Percentiles rank a stretch among this genome's conserved stretches.
phyloP scores from a whole-genome alignment of 2,329 filamentous ascomycete species.

The Calonectria ilicicola region DNA sequence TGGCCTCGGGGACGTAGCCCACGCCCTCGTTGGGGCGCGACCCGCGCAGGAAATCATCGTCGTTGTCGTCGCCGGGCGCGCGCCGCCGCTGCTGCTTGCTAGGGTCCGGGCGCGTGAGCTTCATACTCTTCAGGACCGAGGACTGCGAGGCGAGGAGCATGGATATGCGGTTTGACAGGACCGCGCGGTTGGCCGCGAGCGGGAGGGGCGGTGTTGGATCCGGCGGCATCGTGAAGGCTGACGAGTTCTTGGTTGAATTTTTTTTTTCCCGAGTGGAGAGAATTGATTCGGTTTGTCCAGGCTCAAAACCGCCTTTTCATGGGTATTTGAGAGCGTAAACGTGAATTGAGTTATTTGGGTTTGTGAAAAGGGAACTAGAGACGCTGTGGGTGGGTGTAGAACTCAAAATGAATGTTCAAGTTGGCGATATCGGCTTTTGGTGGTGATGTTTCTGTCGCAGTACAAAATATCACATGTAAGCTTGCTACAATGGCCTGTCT shows the following conservation, averaged over 20 bases:
- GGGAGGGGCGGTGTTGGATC: slow-evolving; percentile 46
- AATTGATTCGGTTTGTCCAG: neutral
- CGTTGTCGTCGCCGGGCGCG: slow-evolving; percentile 35
- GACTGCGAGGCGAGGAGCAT: slow-evolving; percentile 52
- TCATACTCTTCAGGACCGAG: slow-evolving; percentile 48
- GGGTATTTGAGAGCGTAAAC: neutral
- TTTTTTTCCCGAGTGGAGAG: neutral
- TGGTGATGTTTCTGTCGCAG: slow-evolving; percentile 22
- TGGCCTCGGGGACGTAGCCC: slow-evolving; percentile 50
- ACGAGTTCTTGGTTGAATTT: neutral
- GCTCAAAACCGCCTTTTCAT: neutral
- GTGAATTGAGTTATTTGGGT: neutral
- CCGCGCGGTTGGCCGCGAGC: slow-evolving; percentile 51
- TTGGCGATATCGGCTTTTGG: slow-evolving; percentile 29
- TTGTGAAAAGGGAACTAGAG: neutral
- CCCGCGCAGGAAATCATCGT: slow-evolving; percentile 41
- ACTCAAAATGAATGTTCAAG: neutral
- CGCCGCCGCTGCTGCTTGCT: slow-evolving; percentile 18
- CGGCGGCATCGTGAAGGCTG: slow-evolving; percentile 34
- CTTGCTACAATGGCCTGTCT: slow-evolving; percentile 30
- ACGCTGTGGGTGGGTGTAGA: neutral
- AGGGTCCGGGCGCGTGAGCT: slow-evolving; percentile 35
- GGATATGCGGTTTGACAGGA: slow-evolving; percentile 56
- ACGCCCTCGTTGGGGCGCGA: slow-evolving; percentile 53
- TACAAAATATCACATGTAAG: slow-evolving; percentile 40